A percentile compares a stretch with the other conserved stretches of the same genome.
These are phyloP conservation scores for Croton laevigatus DNA, from an alignment of 441 rosid species.

Conservation along the genomic window DNA sequence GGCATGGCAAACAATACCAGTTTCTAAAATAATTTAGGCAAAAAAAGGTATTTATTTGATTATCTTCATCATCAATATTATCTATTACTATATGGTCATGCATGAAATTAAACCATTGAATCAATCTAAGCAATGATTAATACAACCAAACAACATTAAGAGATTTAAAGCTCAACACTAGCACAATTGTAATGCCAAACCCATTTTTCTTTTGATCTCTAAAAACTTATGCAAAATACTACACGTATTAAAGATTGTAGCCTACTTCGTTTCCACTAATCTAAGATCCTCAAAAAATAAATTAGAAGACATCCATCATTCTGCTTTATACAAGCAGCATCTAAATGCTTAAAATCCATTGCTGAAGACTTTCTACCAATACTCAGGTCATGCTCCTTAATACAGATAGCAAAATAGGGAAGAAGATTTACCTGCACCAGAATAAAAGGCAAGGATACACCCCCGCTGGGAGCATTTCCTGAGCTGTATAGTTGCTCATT, in stretches of 20 bases:
- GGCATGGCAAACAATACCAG: not conserved
- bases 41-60: not conserved
- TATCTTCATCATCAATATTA: not conserved
- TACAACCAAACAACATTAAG: not conserved
- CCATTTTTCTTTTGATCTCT: not conserved
- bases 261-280: not conserved
- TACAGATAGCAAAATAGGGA: slow-evolving; percentile 12
- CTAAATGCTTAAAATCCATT: not conserved
- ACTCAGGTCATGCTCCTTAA: not conserved
- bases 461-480: slow-evolving; percentile 83
- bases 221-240: not conserved
- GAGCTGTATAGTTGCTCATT: slow-evolving; percentile 80
- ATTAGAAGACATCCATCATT: not conserved
- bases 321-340: not conserved
- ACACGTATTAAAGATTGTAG: not conserved
- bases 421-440: slow-evolving; percentile 80
- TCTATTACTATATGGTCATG: not conserved
- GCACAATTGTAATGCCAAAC: too few relatives aligned
- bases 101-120: not conserved
- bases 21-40: slow-evolving; percentile 1
- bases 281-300: not conserved
- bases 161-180: not conserved
- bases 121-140: not conserved
- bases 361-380: not conserved
- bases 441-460: slow-evolving; percentile 93